Base-by-base conservation (phyloP, 1,284 basidiomycete species). In the Ustilago lituana region DNA sequence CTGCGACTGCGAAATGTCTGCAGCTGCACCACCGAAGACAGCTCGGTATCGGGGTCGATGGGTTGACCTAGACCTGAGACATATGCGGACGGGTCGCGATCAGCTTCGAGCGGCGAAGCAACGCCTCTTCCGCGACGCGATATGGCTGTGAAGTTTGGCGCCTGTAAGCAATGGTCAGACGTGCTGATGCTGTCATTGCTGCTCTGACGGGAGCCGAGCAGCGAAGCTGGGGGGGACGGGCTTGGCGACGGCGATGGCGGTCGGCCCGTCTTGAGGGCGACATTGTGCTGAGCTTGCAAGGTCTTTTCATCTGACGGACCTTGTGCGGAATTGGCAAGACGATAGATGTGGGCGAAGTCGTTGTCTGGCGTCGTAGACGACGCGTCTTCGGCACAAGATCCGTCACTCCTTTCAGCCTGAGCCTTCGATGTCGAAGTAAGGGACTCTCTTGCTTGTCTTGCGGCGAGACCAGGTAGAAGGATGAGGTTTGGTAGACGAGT, bases 11-110 rank as follows among this genome's bases (percentile, higher is more conserved):
- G 68, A 55, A 81, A 81, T 1, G 75, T 72, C 47, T 81, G 78
- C 22, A 80, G 54, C 35, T 81, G 79, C 12, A 79, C 77, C 2
- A 80, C 77, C 1, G 79, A 79, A 1, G 63, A 72, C 2, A 78
- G 61, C 63, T 81, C 79, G 14, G 70, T 67, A 33, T 81, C 79
- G 0, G 79, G 79, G 22, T 81, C 79, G 46, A 81, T 75, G 2
- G 76, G 77, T 31, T 70, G 52, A 24, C 79, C 79, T 1, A 79
- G 58, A 26, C 78, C 78, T 11, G 77, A 76, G 1, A 80, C 76
- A 40, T 79, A 80, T 1, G 77, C 78, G 1, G 71, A 73, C 10
- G 63, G 61, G 32, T 73, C 69, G 20, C 51, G 62, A 37, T 73
- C 69, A 14, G 59, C 59, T 36, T 73, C 69, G 22, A 57, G 31